Evolutionary conservation across 768 basidiomycete species (phyloP), one percentile per base, ranked within the genome.

Genomic region (Mycena rosella): DNA sequence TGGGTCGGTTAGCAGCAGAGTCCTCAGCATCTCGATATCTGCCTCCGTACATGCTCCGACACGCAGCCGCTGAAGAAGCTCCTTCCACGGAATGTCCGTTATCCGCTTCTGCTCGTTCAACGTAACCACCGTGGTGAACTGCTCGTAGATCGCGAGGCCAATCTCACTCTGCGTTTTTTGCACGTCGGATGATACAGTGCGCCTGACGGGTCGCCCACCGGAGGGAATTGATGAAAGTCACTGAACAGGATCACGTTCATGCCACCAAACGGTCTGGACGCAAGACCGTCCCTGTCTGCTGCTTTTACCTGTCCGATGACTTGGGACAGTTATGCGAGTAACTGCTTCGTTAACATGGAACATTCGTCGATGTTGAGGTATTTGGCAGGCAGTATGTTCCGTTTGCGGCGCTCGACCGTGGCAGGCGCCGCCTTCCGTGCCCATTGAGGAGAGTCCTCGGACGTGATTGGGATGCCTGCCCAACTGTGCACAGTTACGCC

Each of bases 171-270:
- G 40, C 18, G 40, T 42, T 15, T 5, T 15, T 42, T 42, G 17
- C 17, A 9, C 15, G 4, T 42, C 9, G 40, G 9, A 20, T 15
- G 7, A 15, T 42, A 42, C 5, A 42, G 40, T 9, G 75, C 77
- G 8, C 27, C 24, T 2, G 13, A 59, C 60, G 77, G 32, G 69
- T 68, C 57, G 6, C 58, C 72, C 0, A 86, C 83, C 0, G 82
- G 83, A 3, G 83, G 84, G 66, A 86, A 85, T 70, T 84, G 85
- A 60, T 85, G 83, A 17, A 84, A 77, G 54, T 85, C 82, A 0
- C 85, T 84, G 24, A 73, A 71, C 5, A 85, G 24, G 3, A 85
- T 80, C 5, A 85, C 72, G 60, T 79, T 82, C 61, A 84, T 72
- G 0, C 82, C 80, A 3, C 79, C 80, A 63, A 84, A 85, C 0